phyloP scores from a whole-genome alignment of 2,329 filamentous ascomycete species.

The Neophaeococcomyces aloes region DNA sequence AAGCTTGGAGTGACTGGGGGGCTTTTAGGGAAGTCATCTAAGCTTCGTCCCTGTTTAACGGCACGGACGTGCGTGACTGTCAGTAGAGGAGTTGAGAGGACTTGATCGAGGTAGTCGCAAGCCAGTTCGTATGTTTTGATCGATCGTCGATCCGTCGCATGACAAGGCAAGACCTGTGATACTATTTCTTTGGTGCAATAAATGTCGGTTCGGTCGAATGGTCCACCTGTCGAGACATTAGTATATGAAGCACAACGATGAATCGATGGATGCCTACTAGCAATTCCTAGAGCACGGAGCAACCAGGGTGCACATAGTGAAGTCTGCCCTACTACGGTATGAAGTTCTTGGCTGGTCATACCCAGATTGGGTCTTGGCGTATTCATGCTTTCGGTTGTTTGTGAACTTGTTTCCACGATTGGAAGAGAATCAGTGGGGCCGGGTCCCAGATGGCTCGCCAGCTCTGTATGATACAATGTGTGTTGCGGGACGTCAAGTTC shows the following conservation, averaged over 20 bases:
- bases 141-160: conserved; percentile 2
- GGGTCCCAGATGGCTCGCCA: no score
- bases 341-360: no score
- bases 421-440: no score
- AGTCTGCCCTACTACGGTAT: neutral
- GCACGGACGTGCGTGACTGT: conserved; percentile 52
- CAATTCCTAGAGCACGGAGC: conserved; percentile 2
- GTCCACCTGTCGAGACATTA: neutral
- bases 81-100: conserved; percentile 34
- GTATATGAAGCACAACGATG: neutral
- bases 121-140: conserved; percentile 6
- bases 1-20: conserved; percentile 48
- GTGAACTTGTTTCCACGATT: no score
- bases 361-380: no score
- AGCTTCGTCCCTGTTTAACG: conserved; percentile 42
- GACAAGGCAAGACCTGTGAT: conserved; percentile 5
- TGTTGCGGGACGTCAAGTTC: neutral
- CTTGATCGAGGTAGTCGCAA: conserved; percentile 7
- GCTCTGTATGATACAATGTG: neutral
- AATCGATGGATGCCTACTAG: neutral
- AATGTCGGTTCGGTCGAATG: neutral
- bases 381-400: no score
- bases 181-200: neutral
- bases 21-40: conserved; percentile 52
- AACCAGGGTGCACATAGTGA: neutral